Conservation (phyloP, 2,329 filamentous ascomycete genomes). For the Corinectria fuckeliana region DNA sequence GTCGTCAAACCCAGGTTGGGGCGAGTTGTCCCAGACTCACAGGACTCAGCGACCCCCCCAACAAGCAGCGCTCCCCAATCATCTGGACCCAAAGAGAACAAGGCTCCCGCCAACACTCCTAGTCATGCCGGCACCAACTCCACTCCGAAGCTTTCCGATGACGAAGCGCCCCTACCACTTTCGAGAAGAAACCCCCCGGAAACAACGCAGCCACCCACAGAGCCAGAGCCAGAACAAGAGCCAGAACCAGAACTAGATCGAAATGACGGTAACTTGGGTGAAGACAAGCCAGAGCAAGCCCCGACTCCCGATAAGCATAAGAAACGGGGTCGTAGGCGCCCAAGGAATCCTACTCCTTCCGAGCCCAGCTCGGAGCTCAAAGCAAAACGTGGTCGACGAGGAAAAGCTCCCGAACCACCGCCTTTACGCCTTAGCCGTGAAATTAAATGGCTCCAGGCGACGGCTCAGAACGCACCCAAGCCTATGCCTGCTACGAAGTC, state of each 20-base stretch:
- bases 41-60: conserved; percentile 34
- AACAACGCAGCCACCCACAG: not conserved
- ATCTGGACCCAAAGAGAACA: conserved; percentile 1
- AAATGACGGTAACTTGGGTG: not conserved
- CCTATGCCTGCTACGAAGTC: not conserved
- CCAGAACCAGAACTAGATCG: not conserved
- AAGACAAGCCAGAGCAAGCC: not conserved
- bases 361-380: not conserved
- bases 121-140: not conserved
- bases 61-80: conserved; percentile 29
- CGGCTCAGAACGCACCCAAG: conserved; percentile 6
- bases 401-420: not conserved
- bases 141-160: conserved; percentile 44
- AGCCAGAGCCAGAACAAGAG: not conserved
- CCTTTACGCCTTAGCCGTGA: conserved; percentile 6
- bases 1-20: not conserved
- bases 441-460: conserved; percentile 27
- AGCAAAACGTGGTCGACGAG: not conserved
- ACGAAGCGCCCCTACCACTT: conserved; percentile 43
- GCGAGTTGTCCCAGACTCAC: conserved; percentile 39
- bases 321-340: conserved; percentile 13
- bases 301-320: not conserved
- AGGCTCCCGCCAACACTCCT: not conserved
- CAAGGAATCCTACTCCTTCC: conserved; percentile 9
- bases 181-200: conserved; percentile 14